Percentiles rank a stretch among this genome's conserved stretches.
phyloP scores from a whole-genome alignment of 2,329 filamentous ascomycete genomes.

The Phialocephala subalpina region DNA sequence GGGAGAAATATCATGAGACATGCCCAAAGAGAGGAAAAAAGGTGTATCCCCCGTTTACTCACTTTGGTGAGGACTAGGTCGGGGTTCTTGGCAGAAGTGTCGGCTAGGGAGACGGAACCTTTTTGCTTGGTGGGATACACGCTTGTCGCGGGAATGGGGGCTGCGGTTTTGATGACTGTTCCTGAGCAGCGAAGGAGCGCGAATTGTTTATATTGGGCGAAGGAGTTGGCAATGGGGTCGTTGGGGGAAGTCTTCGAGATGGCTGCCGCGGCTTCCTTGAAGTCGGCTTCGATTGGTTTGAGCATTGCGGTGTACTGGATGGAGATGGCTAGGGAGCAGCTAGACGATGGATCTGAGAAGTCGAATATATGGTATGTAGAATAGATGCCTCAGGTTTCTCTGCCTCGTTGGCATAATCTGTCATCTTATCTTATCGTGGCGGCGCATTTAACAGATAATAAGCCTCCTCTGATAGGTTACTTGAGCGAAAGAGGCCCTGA shows the following conservation, averaged over 20 bases:
- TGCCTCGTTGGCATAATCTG: too few species aligned
- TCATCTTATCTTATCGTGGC: too few species aligned
- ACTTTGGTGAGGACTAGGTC: neutral
- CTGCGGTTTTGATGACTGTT: neutral
- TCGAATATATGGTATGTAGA: too few species aligned
- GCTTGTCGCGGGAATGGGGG: neutral
- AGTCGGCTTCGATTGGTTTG: neutral
- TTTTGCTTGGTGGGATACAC: too few species aligned
- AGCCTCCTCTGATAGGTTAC: too few species aligned
- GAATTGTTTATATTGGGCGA: slow-evolving; percentile 1
- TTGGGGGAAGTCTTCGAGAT: neutral
- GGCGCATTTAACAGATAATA: too few species aligned
- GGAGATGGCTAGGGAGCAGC: neutral
- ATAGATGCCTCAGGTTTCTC: too few species aligned
- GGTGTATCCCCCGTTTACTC: too few species aligned
- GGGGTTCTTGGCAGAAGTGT: neutral
- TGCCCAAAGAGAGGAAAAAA: too few species aligned
- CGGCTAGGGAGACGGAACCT: neutral
- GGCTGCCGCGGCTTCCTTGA: neutral
- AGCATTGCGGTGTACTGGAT: neutral
- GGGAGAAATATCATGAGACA: too few species aligned
- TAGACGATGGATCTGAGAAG: neutral
- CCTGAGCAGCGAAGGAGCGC: neutral
- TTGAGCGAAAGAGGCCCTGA: too few species aligned
- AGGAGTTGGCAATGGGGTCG: slow-evolving; percentile 1